Conservation (phyloP, 176 grass and related monocot genomes). For the Phyllostachys edulis region DNA sequence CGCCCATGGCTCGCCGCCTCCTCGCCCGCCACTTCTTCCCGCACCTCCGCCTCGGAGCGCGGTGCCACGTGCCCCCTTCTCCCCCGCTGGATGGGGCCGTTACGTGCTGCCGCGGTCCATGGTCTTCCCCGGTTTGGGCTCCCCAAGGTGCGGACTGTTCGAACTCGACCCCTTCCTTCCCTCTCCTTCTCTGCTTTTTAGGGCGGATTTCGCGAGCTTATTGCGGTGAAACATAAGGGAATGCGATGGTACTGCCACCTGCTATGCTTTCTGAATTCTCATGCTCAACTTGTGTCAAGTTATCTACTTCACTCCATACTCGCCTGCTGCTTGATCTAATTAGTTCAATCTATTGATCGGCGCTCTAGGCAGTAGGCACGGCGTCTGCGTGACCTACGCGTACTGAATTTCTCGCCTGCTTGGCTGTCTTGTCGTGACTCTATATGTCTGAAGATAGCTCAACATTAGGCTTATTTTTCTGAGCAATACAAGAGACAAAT, state of each 20-base stretch:
- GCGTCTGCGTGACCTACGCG: too few species aligned
- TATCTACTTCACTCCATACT: neutral
- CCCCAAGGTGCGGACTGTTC: conserved; percentile 26
- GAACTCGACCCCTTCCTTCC: neutral
- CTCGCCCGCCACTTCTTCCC: conserved; percentile 29
- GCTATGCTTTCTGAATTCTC: neutral
- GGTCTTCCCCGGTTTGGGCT: neutral
- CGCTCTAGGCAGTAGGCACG: neutral
- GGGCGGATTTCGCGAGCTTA: neutral
- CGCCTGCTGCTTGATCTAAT: neutral
- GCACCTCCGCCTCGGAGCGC: conserved; percentile 24
- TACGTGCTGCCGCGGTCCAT: neutral
- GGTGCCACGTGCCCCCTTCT: neutral
- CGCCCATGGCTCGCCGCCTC: conserved; percentile 37
- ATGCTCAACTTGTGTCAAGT: neutral
- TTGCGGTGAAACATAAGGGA: neutral
- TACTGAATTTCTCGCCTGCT: neutral
- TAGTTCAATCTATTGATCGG: neutral
- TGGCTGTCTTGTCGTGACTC: neutral
- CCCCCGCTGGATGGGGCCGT: neutral
- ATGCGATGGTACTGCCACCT: neutral
- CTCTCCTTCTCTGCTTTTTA: neutral
- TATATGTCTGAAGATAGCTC: neutral
- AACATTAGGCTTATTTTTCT: neutral
- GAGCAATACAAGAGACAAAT: neutral